These are phyloP conservation scores for Teratosphaeria gauchensis DNA, from an alignment of 2,329 filamentous ascomycete species.

Conservation along the genomic window DNA sequence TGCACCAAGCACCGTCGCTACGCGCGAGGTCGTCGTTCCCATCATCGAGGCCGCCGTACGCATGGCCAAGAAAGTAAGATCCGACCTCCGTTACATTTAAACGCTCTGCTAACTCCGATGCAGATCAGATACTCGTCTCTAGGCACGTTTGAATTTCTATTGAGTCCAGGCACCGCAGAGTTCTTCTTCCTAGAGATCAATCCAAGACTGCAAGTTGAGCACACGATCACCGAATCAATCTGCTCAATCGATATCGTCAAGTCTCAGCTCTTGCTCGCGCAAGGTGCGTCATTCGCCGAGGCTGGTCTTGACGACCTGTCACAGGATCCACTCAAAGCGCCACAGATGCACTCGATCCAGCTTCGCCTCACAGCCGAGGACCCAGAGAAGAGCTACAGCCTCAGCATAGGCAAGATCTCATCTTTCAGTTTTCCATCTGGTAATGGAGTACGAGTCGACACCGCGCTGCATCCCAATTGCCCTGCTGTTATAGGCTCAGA, in stretches of 20 bases:
- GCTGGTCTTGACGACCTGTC: conserved; percentile 15
- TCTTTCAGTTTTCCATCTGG: conserved; percentile 47
- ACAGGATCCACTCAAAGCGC: conserved; percentile 28
- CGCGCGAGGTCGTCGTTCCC: conserved; percentile 37
- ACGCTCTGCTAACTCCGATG: not conserved
- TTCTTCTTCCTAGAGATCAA: conserved; percentile 55
- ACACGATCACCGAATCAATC: conserved; percentile 51
- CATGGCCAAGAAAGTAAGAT: conserved; percentile 39
- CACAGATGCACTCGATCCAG: conserved; percentile 42
- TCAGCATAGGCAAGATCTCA: conserved; percentile 52
- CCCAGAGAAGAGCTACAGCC: conserved; percentile 41
- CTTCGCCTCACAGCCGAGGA: conserved; percentile 51
- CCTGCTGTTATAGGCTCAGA: conserved; percentile 42
- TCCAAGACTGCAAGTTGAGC: conserved; percentile 52
- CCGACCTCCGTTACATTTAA: not conserved
- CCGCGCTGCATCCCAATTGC: conserved; percentile 38
- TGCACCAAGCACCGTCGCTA: conserved; percentile 42
- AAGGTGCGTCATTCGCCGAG: conserved; percentile 35
- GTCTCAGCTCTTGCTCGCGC: conserved; percentile 44
- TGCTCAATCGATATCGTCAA: conserved; percentile 46
- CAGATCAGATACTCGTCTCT: conserved; percentile 48
- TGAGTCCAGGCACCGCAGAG: conserved; percentile 39
- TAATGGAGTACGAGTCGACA: conserved; percentile 50
- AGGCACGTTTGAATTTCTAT: conserved; percentile 57
- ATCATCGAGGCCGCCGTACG: conserved; percentile 46